Conservation (phyloP, 2,329 filamentous ascomycete species). For the Fusarium sublunatum region DNA sequence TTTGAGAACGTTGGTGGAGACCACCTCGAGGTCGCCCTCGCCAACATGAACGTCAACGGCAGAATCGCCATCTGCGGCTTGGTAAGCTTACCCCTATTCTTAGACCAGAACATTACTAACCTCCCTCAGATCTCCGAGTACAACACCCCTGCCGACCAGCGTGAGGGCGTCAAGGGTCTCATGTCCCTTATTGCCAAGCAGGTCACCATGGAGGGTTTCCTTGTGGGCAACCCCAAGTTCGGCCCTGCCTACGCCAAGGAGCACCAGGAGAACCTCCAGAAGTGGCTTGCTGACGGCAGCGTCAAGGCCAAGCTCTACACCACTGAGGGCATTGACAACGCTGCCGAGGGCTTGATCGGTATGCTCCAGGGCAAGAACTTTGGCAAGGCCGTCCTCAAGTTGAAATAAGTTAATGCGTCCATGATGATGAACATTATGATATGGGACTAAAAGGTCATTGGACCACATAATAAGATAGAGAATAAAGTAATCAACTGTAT, state of each 20-base stretch:
- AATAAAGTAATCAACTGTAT: not conserved
- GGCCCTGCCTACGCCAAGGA: slow-evolving; percentile 74
- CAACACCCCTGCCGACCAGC: slow-evolving; percentile 67
- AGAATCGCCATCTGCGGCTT: slow-evolving; percentile 74
- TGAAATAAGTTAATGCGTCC: slow-evolving; percentile 43
- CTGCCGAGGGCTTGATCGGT: slow-evolving; percentile 76
- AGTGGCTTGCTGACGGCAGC: slow-evolving; percentile 80
- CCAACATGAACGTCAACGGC: slow-evolving; percentile 68
- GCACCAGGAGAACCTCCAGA: slow-evolving; percentile 78
- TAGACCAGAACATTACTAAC: not conserved
- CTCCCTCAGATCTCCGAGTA: slow-evolving; percentile 66
- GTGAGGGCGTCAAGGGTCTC: slow-evolving; percentile 75
- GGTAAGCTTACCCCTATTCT: slow-evolving; percentile 50
- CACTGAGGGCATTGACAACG: slow-evolving; percentile 83
- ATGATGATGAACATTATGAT: slow-evolving; percentile 24
- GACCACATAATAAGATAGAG: not conserved
- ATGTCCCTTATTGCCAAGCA: slow-evolving; percentile 74
- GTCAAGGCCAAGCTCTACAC: slow-evolving; percentile 77
- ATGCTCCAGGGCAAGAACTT: slow-evolving; percentile 85
- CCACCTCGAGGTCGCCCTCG: slow-evolving; percentile 60
- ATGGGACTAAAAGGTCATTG: not conserved
- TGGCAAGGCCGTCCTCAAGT: slow-evolving; percentile 84
- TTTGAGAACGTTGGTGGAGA: slow-evolving; percentile 67
- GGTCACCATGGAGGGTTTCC: slow-evolving; percentile 79
- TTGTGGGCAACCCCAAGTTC: slow-evolving; percentile 74